Evolutionary conservation across 495 filamentous ascomycete species (phyloP).

Genomic region (Daldinia concentrica): DNA sequence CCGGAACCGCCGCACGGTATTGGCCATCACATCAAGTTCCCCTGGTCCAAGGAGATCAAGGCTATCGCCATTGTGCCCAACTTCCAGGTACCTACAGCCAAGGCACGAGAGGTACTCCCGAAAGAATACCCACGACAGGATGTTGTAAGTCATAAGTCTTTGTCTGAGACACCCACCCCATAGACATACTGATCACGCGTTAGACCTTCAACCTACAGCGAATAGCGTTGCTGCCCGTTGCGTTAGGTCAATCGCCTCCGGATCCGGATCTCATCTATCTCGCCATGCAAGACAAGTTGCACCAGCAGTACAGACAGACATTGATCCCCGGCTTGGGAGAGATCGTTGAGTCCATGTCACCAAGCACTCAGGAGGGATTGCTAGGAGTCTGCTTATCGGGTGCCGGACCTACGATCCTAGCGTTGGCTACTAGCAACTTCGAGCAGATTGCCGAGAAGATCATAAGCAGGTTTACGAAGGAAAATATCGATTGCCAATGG

Average conservation of each 20-base stretch:
- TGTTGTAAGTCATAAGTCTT: slow-evolving; percentile 63
- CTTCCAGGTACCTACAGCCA: slow-evolving; percentile 90
- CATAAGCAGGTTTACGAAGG: slow-evolving; percentile 69
- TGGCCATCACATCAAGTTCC: slow-evolving; percentile 91
- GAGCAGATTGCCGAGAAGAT: slow-evolving; percentile 82
- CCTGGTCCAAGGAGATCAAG: slow-evolving; percentile 92
- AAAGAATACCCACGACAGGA: slow-evolving; percentile 77
- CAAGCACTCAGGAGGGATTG: slow-evolving; percentile 83
- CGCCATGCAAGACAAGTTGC: slow-evolving; percentile 97
- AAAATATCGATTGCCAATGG: slow-evolving; percentile 84
- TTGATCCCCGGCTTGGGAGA: slow-evolving; percentile 92
- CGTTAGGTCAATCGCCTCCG: slow-evolving; percentile 87
- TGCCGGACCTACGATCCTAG: slow-evolving; percentile 93
- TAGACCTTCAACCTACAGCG: slow-evolving; percentile 94
- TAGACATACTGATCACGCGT: slow-evolving; percentile 8
- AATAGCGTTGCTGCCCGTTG: slow-evolving; percentile 84
- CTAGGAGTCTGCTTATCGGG: slow-evolving; percentile 93
- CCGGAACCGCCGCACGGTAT: slow-evolving; percentile 90
- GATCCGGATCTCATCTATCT: slow-evolving; percentile 91
- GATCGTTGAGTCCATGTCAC: slow-evolving; percentile 85
- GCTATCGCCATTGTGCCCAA: slow-evolving; percentile 93
- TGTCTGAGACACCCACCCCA: neutral
- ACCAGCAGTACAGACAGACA: slow-evolving; percentile 90
- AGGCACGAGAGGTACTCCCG: slow-evolving; percentile 84
- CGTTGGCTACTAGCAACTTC: slow-evolving; percentile 88